Percentiles rank a stretch among this genome's conserved stretches.
phyloP scores from a whole-genome alignment of 306 rosid species.

The Ormosia semicastrata region DNA sequence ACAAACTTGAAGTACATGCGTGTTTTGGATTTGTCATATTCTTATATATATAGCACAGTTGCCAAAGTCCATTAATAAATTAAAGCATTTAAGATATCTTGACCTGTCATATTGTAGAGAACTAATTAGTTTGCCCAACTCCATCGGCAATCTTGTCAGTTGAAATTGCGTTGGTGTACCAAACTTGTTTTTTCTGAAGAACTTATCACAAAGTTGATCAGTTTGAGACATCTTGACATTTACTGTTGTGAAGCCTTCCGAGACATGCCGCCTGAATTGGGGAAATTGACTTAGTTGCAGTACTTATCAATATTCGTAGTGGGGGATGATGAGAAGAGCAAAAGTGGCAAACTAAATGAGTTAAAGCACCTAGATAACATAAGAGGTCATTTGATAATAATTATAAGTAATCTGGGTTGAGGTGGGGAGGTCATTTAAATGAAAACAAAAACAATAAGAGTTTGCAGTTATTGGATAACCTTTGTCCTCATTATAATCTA shows the following conservation, averaged over 20 bases:
- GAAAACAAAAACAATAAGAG: too few relatives aligned
- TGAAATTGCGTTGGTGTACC: not conserved
- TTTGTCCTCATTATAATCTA: conserved; percentile 1
- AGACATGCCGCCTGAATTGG: not conserved
- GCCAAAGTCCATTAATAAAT: not conserved
- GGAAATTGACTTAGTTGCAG: not conserved
- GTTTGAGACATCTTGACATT: not conserved
- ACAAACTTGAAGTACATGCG: not conserved
- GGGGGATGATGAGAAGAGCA: not conserved
- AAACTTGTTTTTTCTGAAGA: not conserved
- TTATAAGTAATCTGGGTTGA: too few relatives aligned
- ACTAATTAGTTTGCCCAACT: not conserved
- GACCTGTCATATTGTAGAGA: not conserved
- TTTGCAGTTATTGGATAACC: not conserved
- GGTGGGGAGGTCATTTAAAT: too few relatives aligned
- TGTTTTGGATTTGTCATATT: not conserved
- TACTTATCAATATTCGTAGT: not conserved
- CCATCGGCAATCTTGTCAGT: not conserved
- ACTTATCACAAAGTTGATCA: not conserved
- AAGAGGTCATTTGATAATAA: not conserved
- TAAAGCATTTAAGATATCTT: not conserved
- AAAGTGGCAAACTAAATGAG: not conserved
- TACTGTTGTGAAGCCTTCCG: not conserved
- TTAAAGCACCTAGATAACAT: not conserved
- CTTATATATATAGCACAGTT: not conserved